Conservation (phyloP, 2,329 filamentous ascomycete genomes). For the Aspergillus fijiensis region DNA sequence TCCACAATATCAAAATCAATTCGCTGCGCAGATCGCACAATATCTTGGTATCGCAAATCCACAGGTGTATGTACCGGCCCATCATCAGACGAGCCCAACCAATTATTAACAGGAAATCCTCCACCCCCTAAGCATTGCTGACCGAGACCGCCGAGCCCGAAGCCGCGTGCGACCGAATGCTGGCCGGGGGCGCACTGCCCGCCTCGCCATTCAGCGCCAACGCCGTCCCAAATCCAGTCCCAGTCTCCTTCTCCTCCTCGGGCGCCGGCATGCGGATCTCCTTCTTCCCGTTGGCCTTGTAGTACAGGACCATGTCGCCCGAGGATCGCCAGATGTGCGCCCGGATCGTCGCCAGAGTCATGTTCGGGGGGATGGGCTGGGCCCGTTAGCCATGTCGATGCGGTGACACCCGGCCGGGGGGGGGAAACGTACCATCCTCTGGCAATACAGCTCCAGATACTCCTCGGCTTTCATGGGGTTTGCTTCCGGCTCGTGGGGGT, state of each 20-base stretch:
- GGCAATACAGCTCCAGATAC: slow-evolving; percentile 92
- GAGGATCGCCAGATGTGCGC: slow-evolving; percentile 92
- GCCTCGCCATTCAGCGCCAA: slow-evolving; percentile 17
- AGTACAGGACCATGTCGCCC: slow-evolving; percentile 87
- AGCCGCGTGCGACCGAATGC: slow-evolving; percentile 33
- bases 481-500: slow-evolving; percentile 59
- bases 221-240: slow-evolving; percentile 12
- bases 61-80: neutral
- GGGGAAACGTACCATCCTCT: slow-evolving; percentile 69
- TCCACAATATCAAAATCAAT: neutral
- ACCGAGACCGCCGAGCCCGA: slow-evolving; percentile 30
- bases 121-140: slow-evolving; percentile 15
- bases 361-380: slow-evolving; percentile 65
- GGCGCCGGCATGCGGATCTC: slow-evolving; percentile 34
- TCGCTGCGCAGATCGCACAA: neutral
- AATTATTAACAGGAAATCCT: slow-evolving; percentile 8
- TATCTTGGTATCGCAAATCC: neutral
- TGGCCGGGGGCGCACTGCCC: slow-evolving; percentile 25
- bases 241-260: slow-evolving; percentile 19
- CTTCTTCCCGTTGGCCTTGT: slow-evolving; percentile 87
- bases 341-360: slow-evolving; percentile 91
- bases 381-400: slow-evolving; percentile 3
- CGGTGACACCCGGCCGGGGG: neutral
- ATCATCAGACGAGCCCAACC: neutral
- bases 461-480: slow-evolving; percentile 76